Base-by-base conservation (phyloP, 352 stramenopile genomes). In the Chloridella minuta region DNA sequence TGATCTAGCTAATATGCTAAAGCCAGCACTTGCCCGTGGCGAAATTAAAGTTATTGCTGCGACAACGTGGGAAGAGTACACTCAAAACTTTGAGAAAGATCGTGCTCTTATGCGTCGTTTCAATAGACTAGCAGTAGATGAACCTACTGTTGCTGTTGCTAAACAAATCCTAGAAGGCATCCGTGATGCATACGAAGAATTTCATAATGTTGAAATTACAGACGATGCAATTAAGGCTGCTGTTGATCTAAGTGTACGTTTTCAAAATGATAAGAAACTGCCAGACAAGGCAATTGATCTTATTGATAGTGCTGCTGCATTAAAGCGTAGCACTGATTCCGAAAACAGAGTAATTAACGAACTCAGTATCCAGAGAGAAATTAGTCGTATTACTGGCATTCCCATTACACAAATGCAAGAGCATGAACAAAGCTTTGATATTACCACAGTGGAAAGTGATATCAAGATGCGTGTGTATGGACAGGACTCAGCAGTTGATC, bases 51-150 rank as follows among this genome's bases (percentile, higher is more conserved):
- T 94, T 90, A 97, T 99, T 86, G 96, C 96, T 86, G 95, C 96
- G 2, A 99, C 96, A 0, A 99, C 96, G 0, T 52, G 97, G 4
- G 94, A 98, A 85, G 96, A 99, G 89, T 98, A 99, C 89, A 91
- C 94, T 2, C 90, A 98, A 88, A 92, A 98, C 88, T 95, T 99
- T 86, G 95, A 98, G 89, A 98, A 98, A 89, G 96, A 99, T 89
- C 92, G 93, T 24, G 96, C 96, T 0, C 97, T 99, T 85, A 95
- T 97, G 87, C 90, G 96, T 28, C 93, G 96, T 28, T 99, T 99
- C 89, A 96, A 99, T 89, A 92, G 97, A 86, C 93, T 99, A 0
- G 80, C 92, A 30, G 27, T 30, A 30, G 27, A 30, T 30, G 27
- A 30, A 30, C 27, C 27, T 30, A 30, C 27, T 30, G 27, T 30